Conservation (phyloP, 352 stramenopile genomes). For the Phytophthora brassicae region DNA sequence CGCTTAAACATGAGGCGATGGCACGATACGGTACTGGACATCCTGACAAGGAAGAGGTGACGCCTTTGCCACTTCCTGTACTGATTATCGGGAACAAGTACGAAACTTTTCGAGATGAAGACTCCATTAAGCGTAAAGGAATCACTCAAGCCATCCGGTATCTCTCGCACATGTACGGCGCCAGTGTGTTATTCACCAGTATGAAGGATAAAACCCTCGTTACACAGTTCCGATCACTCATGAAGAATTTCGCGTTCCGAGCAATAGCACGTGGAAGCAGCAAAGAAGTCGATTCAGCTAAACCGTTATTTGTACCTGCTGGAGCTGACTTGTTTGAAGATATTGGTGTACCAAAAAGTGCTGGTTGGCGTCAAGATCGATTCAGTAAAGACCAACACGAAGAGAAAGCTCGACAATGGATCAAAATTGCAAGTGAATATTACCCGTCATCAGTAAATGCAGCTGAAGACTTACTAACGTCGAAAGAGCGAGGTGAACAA, state of each 20-base stretch:
- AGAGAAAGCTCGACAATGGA: constrained; percentile 69
- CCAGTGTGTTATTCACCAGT: constrained; percentile 83
- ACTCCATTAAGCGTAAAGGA: constrained; percentile 84
- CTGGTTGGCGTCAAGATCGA: constrained; percentile 46
- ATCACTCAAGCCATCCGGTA: constrained; percentile 84
- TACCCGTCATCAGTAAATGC: constrained; percentile 51
- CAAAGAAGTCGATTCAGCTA: constrained; percentile 71
- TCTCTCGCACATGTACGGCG: constrained; percentile 86
- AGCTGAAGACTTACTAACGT: constrained; percentile 26
- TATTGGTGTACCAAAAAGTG: constrained; percentile 69
- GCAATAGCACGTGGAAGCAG: constrained; percentile 39
- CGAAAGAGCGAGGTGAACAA: constrained; percentile 29
- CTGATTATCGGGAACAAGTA: constrained; percentile 90
- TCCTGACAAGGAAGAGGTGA: constrained; percentile 74
- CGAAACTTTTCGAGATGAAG: constrained; percentile 87
- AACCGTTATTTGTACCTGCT: constrained; percentile 70
- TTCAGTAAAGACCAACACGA: constrained; percentile 56
- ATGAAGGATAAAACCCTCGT: constrained; percentile 85
- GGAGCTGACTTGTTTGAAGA: constrained; percentile 75
- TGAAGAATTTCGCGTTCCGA: constrained; percentile 71
- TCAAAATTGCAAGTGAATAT: constrained; percentile 65
- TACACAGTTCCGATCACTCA: constrained; percentile 62
- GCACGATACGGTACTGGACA: constrained; percentile 59
- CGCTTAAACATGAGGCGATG: constrained; percentile 51
- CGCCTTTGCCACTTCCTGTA: constrained; percentile 72